Base-by-base conservation (phyloP, 1,284 basidiomycete genomes). In the Neolentinus lepideus region DNA sequence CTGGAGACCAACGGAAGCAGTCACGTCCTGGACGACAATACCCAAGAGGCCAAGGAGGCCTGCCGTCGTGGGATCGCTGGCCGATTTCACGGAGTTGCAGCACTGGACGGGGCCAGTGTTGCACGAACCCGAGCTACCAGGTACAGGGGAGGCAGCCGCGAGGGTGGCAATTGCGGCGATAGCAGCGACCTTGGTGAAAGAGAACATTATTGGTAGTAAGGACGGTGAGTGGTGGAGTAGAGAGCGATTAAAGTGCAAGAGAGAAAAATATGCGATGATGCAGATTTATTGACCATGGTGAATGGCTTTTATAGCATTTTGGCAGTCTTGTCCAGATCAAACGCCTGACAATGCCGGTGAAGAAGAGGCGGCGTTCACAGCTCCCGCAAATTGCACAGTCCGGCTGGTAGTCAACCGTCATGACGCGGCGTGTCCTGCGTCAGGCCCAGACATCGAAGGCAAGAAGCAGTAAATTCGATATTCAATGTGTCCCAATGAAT, bases 1-100 rank as follows among this genome's bases (percentile, higher is more conserved):
- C 51, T 58, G 31, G 52, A 69, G 51, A 12, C 63, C 68, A 25
- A 67, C 50, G 43, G 33, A 57, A 54, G 61, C 67, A 4, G 60
- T 36, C 10, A 55, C 59, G 26, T 59, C 35, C 12, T 47, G 29
- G 48, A 64, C 60, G 55, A 59, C 54, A 36, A 57, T 52, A 22
- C 58, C 57, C 8, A 67, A 25, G 0, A 38, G 0, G 38, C 59
- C 56, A 12, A 67, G 54, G 24, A 67, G 0, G 3, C 0, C 1
- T 4, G 59, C 46, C 33, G 63, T 31, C 21, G 25, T 45, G 2
- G 47, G 56, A 21, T 27, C 47, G n/a, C 27, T 22, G 47, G 47
- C 22, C 19, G 12, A n/a, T 3, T 4, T 19, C 6, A 50, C 47
- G 16, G 16, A 25, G 47, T 50, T 50, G 47, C 47, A 50, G 47